Evolutionary conservation across 352 stramenopile species (phyloP), one percentile per base, ranked within the genome.

Genomic region (Thalassiosira mediterranea): DNA sequence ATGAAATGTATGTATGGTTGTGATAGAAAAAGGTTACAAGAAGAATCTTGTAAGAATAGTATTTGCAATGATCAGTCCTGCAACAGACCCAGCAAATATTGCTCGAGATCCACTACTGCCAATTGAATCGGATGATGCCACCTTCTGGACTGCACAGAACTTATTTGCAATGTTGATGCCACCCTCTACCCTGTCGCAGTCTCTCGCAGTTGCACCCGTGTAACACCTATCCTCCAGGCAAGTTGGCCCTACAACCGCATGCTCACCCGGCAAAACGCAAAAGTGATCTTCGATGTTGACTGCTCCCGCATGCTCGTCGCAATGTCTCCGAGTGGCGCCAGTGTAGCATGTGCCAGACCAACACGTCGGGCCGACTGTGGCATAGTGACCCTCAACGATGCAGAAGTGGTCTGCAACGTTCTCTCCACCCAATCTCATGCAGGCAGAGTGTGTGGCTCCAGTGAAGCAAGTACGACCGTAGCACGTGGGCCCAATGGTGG

Each of bases 81-180:
- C n/a, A n/a, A n/a, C n/a, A n/a, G n/a, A n/a, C n/a, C n/a, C n/a
- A n/a, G n/a, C n/a, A n/a, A n/a, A n/a, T n/a, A n/a, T n/a, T n/a
- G n/a, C n/a, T n/a, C n/a, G n/a, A n/a, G n/a, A n/a, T n/a, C n/a
- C n/a, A n/a, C n/a, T n/a, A n/a, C n/a, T n/a, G n/a, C n/a, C n/a
- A n/a, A n/a, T n/a, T 44, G 37, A 15, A 44, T 44, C 37, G 37
- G 37, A 44, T 44, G 37, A n/a, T n/a, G n/a, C n/a, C n/a, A n/a
- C 37, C 37, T 44, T 15, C 37, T 8, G 8, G 37, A 44, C 37
- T 15, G 15, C 37, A 15, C 37, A 44, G 37, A 44, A 44, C 8
- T 44, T 8, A 15, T 44, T 15, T 15, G 15, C 15, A 44, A 44
- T 15, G 15, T 44, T 44, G 8, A 44, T 44, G 37, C 37, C 37